These are phyloP conservation scores for Gossypium davidsonii DNA, from an alignment of 441 rosid species.

Conservation along the genomic window DNA sequence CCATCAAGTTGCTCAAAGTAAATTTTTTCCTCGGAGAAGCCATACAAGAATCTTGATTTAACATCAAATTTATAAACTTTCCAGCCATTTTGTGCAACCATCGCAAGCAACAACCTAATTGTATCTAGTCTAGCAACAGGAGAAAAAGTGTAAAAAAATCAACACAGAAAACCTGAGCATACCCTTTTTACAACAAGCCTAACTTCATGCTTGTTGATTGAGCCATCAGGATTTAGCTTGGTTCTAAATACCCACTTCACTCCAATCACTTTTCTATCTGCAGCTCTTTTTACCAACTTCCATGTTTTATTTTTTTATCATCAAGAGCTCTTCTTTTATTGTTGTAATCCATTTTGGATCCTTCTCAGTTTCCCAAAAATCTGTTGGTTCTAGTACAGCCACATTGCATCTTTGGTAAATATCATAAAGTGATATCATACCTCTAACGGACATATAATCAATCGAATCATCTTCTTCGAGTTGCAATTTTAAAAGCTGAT, in stretches of 20 bases:
- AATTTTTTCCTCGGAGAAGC: not conserved
- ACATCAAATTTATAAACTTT: not conserved
- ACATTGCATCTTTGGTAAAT: not conserved
- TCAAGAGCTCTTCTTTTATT: not conserved
- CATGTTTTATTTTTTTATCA: not conserved
- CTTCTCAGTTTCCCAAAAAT: no score
- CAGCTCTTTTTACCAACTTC: not conserved
- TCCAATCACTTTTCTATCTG: not conserved
- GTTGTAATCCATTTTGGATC: not conserved
- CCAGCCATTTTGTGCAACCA: not conserved
- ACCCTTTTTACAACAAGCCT: not conserved
- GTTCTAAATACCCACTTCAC: not conserved
- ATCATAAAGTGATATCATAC: not conserved
- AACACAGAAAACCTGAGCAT: not conserved
- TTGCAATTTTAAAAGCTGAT: not conserved
- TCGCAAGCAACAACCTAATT: not conserved
- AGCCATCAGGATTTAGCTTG: not conserved
- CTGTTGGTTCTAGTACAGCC: not conserved
- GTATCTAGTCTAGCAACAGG: not conserved
- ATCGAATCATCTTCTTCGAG: no score
- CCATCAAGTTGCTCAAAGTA: not conserved
- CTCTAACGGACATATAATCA: not conserved
- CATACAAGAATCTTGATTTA: not conserved
- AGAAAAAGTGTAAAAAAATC: not conserved
- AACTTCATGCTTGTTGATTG: not conserved